Base-by-base conservation (phyloP, 2,329 filamentous ascomycete genomes). In the Chrysoporthe puriensis region DNA sequence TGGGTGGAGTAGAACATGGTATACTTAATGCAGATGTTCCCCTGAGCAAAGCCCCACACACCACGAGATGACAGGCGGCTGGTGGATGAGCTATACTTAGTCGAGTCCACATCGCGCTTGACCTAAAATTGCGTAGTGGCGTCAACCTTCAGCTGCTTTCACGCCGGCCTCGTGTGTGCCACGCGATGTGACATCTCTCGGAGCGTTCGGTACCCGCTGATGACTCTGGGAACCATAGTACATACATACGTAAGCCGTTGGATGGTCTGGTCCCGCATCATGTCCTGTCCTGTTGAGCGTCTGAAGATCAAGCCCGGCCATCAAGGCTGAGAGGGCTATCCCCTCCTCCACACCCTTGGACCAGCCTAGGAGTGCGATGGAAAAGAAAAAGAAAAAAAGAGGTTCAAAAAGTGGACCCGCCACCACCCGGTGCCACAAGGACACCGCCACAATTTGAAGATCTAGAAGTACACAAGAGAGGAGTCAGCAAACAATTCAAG, bases 61-160 rank as follows among this genome's bases (percentile, higher is more conserved):
- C 48, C 48, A 26, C 21, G 21, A 32, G 48, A 52, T 4, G 48
- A 26, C 48, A 52, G 8, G 50, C 50, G 11, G 26, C 26, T 32
- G 50, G 48, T 52, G 48, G 50, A 52, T 14, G 50, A 26, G 9
- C 50, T 6, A 13, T 52, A n/a, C n/a, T n/a, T n/a, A 26, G 9
- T 52, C 21, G 50, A 52, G 50, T 32, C 21, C 50, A 6, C 32
- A 26, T 52, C 21, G 26, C 21, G 50, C 50, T 32, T 52, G 50
- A 21, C 50, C 50, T 32, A 3, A 26, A 54, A 54, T 32, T 21
- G 50, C 50, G 32, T 61, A 16, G 58, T 26, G 57, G 48, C 44
- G 26, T 59, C 57, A 56, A 56, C n/a, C 32, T n/a, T 61, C 63
- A 65, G 63, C 63, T 65, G 44, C 56, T 21, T 62, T 36, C 26